Percentiles rank a stretch among this genome's conserved stretches.
These are phyloP conservation scores for Trichoderma orchidacearum DNA, from an alignment of 495 filamentous ascomycete genomes.

Conservation along the genomic window DNA sequence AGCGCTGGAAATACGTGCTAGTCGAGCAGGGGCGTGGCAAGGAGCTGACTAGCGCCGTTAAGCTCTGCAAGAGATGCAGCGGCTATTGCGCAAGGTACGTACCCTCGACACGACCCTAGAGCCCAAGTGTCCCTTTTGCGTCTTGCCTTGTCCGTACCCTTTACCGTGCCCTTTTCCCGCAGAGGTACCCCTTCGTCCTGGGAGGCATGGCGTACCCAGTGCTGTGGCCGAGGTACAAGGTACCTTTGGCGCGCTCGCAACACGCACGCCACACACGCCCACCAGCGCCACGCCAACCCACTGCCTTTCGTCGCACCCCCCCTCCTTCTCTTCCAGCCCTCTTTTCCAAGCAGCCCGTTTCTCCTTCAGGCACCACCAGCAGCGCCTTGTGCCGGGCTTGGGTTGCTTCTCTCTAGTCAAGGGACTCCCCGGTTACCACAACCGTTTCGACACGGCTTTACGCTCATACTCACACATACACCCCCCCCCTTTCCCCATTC, in stretches of 20 bases:
- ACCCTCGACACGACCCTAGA: conserved; percentile 4
- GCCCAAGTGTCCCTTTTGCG: not conserved
- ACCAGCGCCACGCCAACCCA: too few relatives aligned
- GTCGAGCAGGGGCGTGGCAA: conserved; percentile 85
- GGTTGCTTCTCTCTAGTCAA: not conserved
- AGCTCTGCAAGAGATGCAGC: conserved; percentile 83
- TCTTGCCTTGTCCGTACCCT: not conserved
- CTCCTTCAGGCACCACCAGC: not conserved
- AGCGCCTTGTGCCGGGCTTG: not conserved
- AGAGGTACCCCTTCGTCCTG: too few relatives aligned
- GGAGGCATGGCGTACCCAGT: too few relatives aligned
- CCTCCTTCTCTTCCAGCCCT: not conserved
- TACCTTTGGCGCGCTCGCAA: too few relatives aligned
- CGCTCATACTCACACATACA: too few relatives aligned
- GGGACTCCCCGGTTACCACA: not conserved
- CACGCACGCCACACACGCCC: too few relatives aligned
- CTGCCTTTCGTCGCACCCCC: too few relatives aligned
- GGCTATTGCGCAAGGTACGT: conserved; percentile 81
- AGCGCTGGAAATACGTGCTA: conserved; percentile 88
- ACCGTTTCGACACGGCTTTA: too few relatives aligned
- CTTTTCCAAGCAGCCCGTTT: not conserved
- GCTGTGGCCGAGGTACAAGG: too few relatives aligned
- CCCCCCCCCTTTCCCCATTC: not conserved
- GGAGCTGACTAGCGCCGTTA: conserved; percentile 91
- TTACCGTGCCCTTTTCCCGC: too few relatives aligned